Conservation (phyloP, 805 yeast species). For the Suhomyces emberorum region DNA sequence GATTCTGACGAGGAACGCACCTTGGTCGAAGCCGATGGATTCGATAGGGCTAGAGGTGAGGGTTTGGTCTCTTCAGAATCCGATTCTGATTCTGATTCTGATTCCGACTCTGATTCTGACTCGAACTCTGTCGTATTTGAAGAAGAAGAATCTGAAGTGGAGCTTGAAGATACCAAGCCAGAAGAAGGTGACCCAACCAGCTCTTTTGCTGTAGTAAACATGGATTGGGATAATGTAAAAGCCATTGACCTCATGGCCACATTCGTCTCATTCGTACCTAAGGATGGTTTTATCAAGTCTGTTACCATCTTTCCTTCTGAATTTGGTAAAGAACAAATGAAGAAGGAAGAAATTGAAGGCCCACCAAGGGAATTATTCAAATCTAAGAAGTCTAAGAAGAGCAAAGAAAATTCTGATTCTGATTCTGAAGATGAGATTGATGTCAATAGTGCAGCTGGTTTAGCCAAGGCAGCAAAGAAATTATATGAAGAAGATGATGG, state of each 20-base stretch:
- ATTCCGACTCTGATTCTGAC: slow-evolving; percentile 44
- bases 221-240: slow-evolving; percentile 96
- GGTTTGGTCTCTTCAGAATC: slow-evolving; percentile 39
- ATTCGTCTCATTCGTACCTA: slow-evolving; percentile 78
- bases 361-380: slow-evolving; percentile 85
- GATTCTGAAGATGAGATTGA: slow-evolving; percentile 41
- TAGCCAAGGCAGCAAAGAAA: slow-evolving; percentile 63
- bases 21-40: slow-evolving; percentile 10
- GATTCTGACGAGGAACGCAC: slow-evolving; percentile 18
- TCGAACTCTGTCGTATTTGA: slow-evolving; percentile 38
- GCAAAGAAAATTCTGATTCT: slow-evolving; percentile 30
- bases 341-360: slow-evolving; percentile 84
- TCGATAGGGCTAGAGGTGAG: slow-evolving; percentile 71
- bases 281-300: slow-evolving; percentile 63
- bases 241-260: slow-evolving; percentile 89
- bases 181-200: slow-evolving; percentile 83
- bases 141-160: slow-evolving; percentile 54
- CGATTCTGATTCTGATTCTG: slow-evolving; percentile 39
- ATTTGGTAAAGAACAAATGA: slow-evolving; percentile 89
- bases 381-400: slow-evolving; percentile 37
- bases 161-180: slow-evolving; percentile 57
- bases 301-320: slow-evolving; percentile 83
- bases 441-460: slow-evolving; percentile 43
- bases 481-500: slow-evolving; percentile 80
- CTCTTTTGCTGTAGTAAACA: slow-evolving; percentile 85